These are phyloP conservation scores for Ophiostoma sp. DNA, from an alignment of 2,329 filamentous ascomycete genomes.

Conservation along the genomic window DNA sequence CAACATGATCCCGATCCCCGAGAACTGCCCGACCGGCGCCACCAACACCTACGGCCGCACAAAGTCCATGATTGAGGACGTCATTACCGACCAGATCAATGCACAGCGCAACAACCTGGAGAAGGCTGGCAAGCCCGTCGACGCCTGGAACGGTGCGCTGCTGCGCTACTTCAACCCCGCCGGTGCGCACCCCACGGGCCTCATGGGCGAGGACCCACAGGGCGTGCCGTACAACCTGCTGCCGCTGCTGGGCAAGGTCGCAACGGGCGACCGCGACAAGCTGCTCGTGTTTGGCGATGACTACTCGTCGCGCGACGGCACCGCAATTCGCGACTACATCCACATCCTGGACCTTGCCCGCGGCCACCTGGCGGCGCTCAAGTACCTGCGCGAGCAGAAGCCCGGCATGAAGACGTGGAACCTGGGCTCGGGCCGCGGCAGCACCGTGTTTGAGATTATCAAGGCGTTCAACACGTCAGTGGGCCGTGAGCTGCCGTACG, in stretches of 20 bases:
- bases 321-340: conserved; percentile 96
- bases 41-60: conserved; percentile 98
- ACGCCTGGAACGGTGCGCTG: conserved; percentile 88
- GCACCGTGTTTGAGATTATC: conserved; percentile 96
- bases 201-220: conserved; percentile 98
- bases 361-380: conserved; percentile 82
- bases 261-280: conserved; percentile 90
- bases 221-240: conserved; percentile 94
- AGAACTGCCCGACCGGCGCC: conserved; percentile 89
- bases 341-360: conserved; percentile 85
- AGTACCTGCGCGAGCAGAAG: conserved; percentile 76
- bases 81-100: conserved; percentile 86
- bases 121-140: conserved; percentile 70
- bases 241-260: conserved; percentile 89
- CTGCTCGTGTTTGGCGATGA: conserved; percentile 92
- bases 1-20: conserved; percentile 98
- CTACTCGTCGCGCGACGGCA: conserved; percentile 85
- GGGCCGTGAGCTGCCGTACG: conserved; percentile 77
- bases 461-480: conserved; percentile 86
- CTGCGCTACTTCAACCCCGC: conserved; percentile 98
- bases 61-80: conserved; percentile 83
- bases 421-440: conserved; percentile 86
- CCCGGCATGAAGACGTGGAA: conserved; percentile 96
- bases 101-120: conserved; percentile 76
- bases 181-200: conserved; percentile 85